Conservation (phyloP, 2,329 filamentous ascomycete species). For the Emmonsiellopsis sp. region DNA sequence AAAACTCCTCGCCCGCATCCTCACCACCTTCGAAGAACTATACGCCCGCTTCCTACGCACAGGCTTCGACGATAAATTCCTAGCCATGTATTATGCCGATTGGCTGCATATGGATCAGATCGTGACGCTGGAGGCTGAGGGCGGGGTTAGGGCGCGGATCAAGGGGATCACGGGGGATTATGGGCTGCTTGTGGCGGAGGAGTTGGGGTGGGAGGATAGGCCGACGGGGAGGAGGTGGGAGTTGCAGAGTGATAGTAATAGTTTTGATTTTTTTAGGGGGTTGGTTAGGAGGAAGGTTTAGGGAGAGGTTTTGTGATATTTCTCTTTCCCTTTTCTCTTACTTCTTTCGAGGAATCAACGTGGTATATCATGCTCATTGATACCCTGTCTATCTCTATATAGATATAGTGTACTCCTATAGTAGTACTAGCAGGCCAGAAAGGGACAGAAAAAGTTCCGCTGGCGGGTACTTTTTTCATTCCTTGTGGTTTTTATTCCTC, state of each 20-base stretch:
- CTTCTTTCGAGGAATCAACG: too few species aligned
- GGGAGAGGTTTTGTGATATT: too few species aligned
- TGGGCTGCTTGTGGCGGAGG: constrained; percentile 77
- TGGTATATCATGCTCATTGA: too few species aligned
- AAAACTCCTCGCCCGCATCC: constrained; percentile 68
- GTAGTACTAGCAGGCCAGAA: too few species aligned
- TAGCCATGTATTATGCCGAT: constrained; percentile 66
- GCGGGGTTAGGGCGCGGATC: constrained; percentile 64
- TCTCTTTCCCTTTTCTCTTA: too few species aligned
- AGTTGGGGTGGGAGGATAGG: constrained; percentile 64
- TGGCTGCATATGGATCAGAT: constrained; percentile 79
- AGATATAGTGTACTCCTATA: too few species aligned
- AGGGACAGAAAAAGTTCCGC: too few species aligned
- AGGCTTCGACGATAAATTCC: constrained; percentile 67
- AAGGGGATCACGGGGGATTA: constrained; percentile 87
- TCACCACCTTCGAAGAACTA: constrained; percentile 67
- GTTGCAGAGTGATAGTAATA: constrained; percentile 93
- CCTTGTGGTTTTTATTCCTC: too few species aligned
- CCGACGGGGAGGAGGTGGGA: constrained; percentile 70
- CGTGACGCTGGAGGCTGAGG: constrained; percentile 71
- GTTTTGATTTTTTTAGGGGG: constrained; percentile 94
- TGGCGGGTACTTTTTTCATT: too few species aligned
- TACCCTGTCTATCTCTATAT: too few species aligned
- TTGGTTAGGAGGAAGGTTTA: constrained; percentile 70
- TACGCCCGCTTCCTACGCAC: constrained; percentile 65